A percentile compares a stretch with the other conserved stretches of the same genome.
Evolutionary conservation across 2,329 filamentous ascomycete species (phyloP).

Genomic region (Alternaria rosae): DNA sequence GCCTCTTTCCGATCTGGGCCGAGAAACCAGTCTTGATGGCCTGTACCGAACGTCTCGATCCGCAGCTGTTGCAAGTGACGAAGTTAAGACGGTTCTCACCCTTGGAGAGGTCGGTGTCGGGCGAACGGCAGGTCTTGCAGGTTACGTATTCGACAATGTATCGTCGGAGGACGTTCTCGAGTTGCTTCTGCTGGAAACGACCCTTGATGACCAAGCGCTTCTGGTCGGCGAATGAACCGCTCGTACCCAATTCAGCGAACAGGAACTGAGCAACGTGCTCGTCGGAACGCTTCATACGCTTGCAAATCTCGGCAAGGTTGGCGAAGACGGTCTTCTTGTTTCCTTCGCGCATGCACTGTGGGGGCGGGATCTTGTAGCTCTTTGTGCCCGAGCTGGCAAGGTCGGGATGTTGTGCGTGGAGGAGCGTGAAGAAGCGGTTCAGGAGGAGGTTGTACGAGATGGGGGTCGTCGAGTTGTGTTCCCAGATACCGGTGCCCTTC

Average conservation of each 20-base stretch:
- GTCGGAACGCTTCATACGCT: conserved; percentile 98
- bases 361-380: conserved; percentile 99
- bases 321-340: conserved; percentile 99
- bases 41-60: conserved; percentile 79
- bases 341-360: conserved; percentile 98
- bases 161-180: conserved; percentile 94
- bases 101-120: conserved; percentile 77
- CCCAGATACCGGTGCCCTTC: conserved; percentile 88
- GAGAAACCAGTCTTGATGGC: conserved; percentile 99
- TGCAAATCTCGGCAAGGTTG: conserved; percentile 98
- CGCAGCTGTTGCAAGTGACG: conserved; percentile 86
- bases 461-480: conserved; percentile 76
- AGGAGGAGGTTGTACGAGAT: conserved; percentile 89
- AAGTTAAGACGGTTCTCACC: conserved; percentile 99
- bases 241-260: conserved; percentile 98
- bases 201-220: conserved; percentile 97
- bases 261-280: conserved; percentile 97
- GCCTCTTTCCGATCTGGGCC: conserved; percentile 98
- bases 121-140: conserved; percentile 84
- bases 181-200: conserved; percentile 99
- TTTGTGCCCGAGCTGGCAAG: conserved; percentile 86
- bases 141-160: conserved; percentile 99
- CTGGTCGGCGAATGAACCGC: conserved; percentile 86
- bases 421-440: conserved; percentile 89
- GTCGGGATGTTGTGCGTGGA: conserved; percentile 96